Conservation (phyloP, 2,329 filamentous ascomycete genomes). For the Chrysoporthe puriensis region DNA sequence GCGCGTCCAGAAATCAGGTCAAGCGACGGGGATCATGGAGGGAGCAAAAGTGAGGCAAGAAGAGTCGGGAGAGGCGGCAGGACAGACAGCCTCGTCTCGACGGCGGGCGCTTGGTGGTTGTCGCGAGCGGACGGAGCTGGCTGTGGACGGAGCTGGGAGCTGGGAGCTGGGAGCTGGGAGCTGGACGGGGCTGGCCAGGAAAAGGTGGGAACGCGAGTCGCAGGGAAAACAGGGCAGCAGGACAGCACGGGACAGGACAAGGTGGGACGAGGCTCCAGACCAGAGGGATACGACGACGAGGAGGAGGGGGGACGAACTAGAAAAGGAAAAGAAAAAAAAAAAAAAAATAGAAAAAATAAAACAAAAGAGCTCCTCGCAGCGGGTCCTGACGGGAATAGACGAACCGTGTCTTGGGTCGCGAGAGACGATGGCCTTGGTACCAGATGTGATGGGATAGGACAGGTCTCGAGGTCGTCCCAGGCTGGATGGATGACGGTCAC, state of each 20-base stretch:
- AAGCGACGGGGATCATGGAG: slow-evolving; percentile 16
- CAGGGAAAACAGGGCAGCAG: slow-evolving; percentile 6
- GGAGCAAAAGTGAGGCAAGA: slow-evolving; percentile 2
- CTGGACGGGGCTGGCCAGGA: neutral
- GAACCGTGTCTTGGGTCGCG: slow-evolving; percentile 7
- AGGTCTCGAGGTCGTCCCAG: neutral
- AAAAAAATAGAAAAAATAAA: neutral
- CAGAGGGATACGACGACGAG: slow-evolving; percentile 15
- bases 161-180: neutral
- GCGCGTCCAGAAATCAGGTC: slow-evolving; percentile 21
- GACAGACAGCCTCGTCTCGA: slow-evolving; percentile 7
- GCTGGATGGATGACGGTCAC: neutral
- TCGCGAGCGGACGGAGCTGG: slow-evolving; percentile 7
- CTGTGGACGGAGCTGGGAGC: slow-evolving; percentile 9
- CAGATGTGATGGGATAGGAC: neutral
- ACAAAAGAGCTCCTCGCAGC: neutral
- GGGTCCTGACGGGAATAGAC: slow-evolving; percentile 3
- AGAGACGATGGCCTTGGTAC: neutral
- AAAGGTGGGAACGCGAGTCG: neutral
- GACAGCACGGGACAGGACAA: slow-evolving; percentile 22
- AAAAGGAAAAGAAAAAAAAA: neutral
- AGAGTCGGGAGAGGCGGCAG: neutral
- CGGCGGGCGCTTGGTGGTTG: neutral
- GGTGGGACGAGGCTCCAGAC: slow-evolving; percentile 18
- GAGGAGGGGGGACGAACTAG: slow-evolving; percentile 10